phyloP scores from a whole-genome alignment of 176 grass and related monocot genomes.

The Avena eriantha region DNA sequence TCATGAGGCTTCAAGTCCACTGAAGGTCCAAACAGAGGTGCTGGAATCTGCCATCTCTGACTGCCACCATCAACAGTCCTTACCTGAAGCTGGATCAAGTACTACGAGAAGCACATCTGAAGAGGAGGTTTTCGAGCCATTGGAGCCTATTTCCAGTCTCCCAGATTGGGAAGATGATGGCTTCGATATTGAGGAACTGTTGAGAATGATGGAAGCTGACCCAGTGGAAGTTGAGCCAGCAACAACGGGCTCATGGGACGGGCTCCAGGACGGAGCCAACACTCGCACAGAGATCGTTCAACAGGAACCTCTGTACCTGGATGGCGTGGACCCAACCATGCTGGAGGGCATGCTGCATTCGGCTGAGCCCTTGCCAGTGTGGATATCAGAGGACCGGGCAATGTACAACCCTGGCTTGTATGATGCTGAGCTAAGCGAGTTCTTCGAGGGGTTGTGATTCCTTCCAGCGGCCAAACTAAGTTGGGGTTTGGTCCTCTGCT shows the following conservation, averaged over 20 bases:
- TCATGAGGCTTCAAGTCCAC: conserved; percentile 16
- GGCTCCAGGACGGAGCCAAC: neutral
- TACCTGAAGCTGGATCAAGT: neutral
- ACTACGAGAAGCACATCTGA: conserved; percentile 21
- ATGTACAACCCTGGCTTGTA: conserved; percentile 23
- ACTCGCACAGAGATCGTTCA: neutral
- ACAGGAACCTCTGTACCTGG: conserved; percentile 25
- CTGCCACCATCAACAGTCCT: neutral
- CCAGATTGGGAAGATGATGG: conserved; percentile 19
- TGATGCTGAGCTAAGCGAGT: conserved; percentile 21
- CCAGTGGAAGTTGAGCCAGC: conserved; percentile 23
- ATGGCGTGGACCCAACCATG: conserved; percentile 27
- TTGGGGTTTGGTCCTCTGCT: neutral
- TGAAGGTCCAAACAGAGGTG: neutral
- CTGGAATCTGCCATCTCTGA: neutral
- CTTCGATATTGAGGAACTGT: conserved; percentile 59
- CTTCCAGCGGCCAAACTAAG: neutral
- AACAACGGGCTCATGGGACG: neutral
- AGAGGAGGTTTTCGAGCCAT: conserved; percentile 42
- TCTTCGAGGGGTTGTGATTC: conserved; percentile 38
- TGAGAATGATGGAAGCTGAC: conserved; percentile 65
- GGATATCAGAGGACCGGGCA: conserved; percentile 26
- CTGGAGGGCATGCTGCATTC: conserved; percentile 46
- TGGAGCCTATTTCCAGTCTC: conserved; percentile 59
- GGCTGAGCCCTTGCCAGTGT: neutral